Conservation (phyloP, 2,329 filamentous ascomycete species). For the Fusarium compactum region DNA sequence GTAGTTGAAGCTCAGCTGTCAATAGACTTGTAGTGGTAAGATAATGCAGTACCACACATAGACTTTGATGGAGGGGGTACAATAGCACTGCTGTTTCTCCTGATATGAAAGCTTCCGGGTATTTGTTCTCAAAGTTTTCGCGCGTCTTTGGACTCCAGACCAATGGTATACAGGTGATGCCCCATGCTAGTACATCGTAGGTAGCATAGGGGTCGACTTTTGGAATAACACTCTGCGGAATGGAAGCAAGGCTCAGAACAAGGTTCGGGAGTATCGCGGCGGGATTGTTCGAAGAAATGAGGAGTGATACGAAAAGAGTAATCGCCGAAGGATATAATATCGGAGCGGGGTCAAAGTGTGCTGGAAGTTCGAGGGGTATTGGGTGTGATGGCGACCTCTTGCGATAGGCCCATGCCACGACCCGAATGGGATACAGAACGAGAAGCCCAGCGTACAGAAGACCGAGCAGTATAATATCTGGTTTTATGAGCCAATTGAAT, state of each 20-base stretch:
- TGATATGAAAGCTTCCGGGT: slow-evolving; percentile 53
- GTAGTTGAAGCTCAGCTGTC: slow-evolving; percentile 85
- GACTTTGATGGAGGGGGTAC: slow-evolving; percentile 85
- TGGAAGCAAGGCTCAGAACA: slow-evolving; percentile 80
- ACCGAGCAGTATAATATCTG: slow-evolving; percentile 59
- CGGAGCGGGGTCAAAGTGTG: slow-evolving; percentile 89
- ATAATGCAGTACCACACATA: slow-evolving; percentile 79
- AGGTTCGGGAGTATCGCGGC: slow-evolving; percentile 80
- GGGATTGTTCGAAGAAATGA: slow-evolving; percentile 73
- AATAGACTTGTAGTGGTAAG: slow-evolving; percentile 91
- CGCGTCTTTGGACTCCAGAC: slow-evolving; percentile 45
- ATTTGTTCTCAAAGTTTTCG: slow-evolving; percentile 52
- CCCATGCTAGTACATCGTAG: slow-evolving; percentile 81
- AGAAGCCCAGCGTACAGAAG: slow-evolving; percentile 57
- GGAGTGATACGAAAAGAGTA: slow-evolving; percentile 80
- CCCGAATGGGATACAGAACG: slow-evolving; percentile 69
- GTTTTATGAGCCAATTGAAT: slow-evolving; percentile 2
- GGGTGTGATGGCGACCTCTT: slow-evolving; percentile 53
- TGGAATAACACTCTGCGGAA: slow-evolving; percentile 80
- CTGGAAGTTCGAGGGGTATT: slow-evolving; percentile 69
- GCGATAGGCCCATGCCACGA: slow-evolving; percentile 63
- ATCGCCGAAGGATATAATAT: slow-evolving; percentile 86
- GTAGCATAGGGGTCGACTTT: slow-evolving; percentile 67
- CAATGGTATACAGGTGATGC: slow-evolving; percentile 78
- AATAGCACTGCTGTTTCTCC: slow-evolving; percentile 73